A percentile compares a stretch with the other conserved stretches of the same genome.
phyloP scores from a whole-genome alignment of 2,329 filamentous ascomycete species.

The Dryadomyces quercivorus region DNA sequence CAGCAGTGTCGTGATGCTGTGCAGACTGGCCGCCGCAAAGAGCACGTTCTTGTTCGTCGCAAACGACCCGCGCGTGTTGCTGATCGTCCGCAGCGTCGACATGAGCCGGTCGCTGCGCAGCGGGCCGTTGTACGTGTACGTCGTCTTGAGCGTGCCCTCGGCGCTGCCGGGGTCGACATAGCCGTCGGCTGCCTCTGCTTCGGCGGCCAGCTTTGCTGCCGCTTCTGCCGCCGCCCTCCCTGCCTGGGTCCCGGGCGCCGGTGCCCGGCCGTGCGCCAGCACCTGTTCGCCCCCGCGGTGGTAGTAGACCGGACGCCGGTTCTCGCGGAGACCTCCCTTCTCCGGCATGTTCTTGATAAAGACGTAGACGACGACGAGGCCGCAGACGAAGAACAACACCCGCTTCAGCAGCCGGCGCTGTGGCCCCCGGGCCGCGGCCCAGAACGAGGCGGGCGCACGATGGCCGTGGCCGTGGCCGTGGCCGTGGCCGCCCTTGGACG shows the following conservation, averaged over 20 bases:
- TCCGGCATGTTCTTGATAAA: conserved; percentile 52
- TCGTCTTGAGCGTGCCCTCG: conserved; percentile 6
- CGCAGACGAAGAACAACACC: conserved; percentile 31
- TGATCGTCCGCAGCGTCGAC: conserved; percentile 47
- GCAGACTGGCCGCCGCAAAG: conserved; percentile 64
- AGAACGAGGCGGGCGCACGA: neutral
- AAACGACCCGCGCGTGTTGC: conserved; percentile 37
- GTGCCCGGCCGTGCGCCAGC: too few relatives aligned
- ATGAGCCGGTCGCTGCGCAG: conserved; percentile 58
- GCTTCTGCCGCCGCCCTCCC: neutral
- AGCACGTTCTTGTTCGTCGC: conserved; percentile 57
- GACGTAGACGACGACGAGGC: conserved; percentile 44
- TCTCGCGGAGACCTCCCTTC: conserved; percentile 25
- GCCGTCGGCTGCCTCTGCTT: neutral
- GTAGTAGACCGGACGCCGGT: conserved; percentile 25
- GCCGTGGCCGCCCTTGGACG: conserved; percentile 10
- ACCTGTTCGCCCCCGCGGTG: conserved; percentile 9
- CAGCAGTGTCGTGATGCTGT: conserved; percentile 59
- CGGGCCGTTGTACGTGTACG: conserved; percentile 51
- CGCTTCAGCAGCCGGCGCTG: conserved; percentile 43
- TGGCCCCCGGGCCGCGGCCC: conserved; percentile 14
- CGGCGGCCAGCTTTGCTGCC: neutral
- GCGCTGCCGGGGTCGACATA: neutral
- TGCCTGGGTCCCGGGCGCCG: neutral
- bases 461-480: neutral